phyloP scores from a whole-genome alignment of 2,329 filamentous ascomycete species.

The Corynespora cassiicola region DNA sequence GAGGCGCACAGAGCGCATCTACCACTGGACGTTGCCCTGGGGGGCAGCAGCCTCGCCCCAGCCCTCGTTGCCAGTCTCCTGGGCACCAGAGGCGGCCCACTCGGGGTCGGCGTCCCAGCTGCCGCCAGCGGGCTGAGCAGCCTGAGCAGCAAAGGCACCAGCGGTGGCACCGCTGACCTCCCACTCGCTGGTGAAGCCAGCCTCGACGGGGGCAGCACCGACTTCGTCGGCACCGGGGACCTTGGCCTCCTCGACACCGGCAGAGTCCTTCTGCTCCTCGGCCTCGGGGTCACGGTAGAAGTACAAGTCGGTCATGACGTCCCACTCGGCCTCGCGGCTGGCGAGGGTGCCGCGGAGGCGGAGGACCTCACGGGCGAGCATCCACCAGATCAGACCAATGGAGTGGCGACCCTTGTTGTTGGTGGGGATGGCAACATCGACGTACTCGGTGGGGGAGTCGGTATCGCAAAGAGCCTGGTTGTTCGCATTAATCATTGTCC shows the following conservation, averaged over 20 bases:
- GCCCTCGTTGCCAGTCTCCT: slow-evolving; percentile 58
- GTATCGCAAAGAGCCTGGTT: slow-evolving; percentile 86
- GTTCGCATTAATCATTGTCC: slow-evolving; percentile 11
- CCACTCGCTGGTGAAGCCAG: slow-evolving; percentile 85
- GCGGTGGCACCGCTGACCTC: slow-evolving; percentile 73
- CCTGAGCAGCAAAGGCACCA: slow-evolving; percentile 64
- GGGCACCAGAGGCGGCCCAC: slow-evolving; percentile 68
- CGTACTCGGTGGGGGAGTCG: slow-evolving; percentile 99
- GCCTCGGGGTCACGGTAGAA: slow-evolving; percentile 99
- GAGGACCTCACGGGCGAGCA: slow-evolving; percentile 99
- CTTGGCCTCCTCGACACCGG: slow-evolving; percentile 85
- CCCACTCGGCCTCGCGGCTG: slow-evolving; percentile 96
- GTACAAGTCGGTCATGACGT: slow-evolving; percentile 99
- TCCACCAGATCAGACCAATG: slow-evolving; percentile 99
- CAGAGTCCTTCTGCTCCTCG: slow-evolving; percentile 95
- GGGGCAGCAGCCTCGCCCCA: slow-evolving; percentile 54
- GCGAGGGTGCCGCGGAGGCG: slow-evolving; percentile 96
- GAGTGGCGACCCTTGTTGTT: slow-evolving; percentile 99
- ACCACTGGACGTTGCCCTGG: slow-evolving; percentile 51
- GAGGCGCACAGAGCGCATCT: slow-evolving; percentile 35
- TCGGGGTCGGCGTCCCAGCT: slow-evolving; percentile 71
- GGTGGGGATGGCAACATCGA: slow-evolving; percentile 99
- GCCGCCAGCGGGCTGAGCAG: slow-evolving; percentile 65
- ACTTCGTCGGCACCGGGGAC: slow-evolving; percentile 83
- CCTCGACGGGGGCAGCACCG: slow-evolving; percentile 77